A percentile compares a stretch with the other conserved stretches of the same genome.
Conservation (phyloP, 169 alveolate species). For the Cytauxzoon felis region DNA sequence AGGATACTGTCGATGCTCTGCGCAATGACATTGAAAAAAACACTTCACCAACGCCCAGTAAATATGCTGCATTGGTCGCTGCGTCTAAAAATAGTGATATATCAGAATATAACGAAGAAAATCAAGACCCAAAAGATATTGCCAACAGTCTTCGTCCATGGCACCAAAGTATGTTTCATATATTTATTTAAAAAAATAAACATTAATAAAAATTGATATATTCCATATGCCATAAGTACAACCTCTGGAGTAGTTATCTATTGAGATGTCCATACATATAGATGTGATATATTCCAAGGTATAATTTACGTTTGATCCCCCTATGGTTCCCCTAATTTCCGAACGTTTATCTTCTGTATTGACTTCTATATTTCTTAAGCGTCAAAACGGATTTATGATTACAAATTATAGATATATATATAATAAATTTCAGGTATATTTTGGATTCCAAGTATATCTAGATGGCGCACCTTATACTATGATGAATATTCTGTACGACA, state of each 20-base stretch:
- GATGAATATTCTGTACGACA: conserved; percentile 46
- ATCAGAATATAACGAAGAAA: conserved; percentile 9
- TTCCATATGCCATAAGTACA: no score
- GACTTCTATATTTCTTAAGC: neutral
- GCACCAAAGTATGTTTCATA: conserved; percentile 7
- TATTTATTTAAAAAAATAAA: neutral
- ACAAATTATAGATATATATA: neutral
- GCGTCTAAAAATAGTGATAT: no score
- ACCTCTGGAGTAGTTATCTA: no score
- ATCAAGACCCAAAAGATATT: conserved; percentile 3
- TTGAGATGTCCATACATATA: no score
- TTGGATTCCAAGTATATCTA: conserved; percentile 61
- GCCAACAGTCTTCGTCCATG: conserved; percentile 21
- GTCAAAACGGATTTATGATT: neutral
- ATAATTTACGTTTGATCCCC: no score
- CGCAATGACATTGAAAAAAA: neutral
- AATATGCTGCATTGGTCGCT: no score
- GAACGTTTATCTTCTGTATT: no score
- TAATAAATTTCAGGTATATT: conserved; percentile 17
- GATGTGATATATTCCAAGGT: no score
- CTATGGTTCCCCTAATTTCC: no score
- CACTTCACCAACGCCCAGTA: neutral
- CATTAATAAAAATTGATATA: neutral
- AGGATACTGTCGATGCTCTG: no score
- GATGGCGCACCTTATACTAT: conserved; percentile 55